Conservation (phyloP, 2,329 filamentous ascomycete species). For the Blastomyces percursus region DNA sequence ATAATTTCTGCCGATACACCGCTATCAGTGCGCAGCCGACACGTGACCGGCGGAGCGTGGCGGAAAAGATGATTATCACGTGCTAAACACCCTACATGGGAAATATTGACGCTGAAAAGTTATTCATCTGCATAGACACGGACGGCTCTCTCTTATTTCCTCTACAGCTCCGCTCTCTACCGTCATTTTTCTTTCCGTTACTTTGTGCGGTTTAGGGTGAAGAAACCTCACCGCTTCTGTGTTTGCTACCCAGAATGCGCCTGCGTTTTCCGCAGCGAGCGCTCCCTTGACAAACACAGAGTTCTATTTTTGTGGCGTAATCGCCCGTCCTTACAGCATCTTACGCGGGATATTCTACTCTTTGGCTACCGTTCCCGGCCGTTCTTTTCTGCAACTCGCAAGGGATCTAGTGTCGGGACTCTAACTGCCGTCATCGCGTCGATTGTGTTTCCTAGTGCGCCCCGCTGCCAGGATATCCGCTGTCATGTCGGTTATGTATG, state of each 20-base stretch:
- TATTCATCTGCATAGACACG: not conserved
- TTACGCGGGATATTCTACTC: not conserved
- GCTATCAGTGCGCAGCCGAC: not conserved
- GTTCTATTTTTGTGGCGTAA: not conserved
- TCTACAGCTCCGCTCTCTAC: not conserved
- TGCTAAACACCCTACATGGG: not conserved
- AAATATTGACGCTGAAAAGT: not conserved
- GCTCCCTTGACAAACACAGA: not conserved
- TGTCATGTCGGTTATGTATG: slow-evolving; percentile 40
- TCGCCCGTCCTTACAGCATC: not conserved
- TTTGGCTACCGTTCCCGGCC: not conserved
- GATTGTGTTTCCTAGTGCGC: not conserved
- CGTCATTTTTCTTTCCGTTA: not conserved
- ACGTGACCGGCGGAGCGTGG: slow-evolving; percentile 5
- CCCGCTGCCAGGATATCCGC: slow-evolving; percentile 19
- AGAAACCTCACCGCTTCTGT: not conserved
- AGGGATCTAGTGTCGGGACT: not conserved
- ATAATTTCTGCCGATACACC: slow-evolving; percentile 6
- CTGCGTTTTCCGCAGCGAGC: not conserved
- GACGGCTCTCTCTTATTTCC: not conserved
- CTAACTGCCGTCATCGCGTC: not conserved
- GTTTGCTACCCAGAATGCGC: slow-evolving; percentile 3
- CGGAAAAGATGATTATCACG: slow-evolving; percentile 2
- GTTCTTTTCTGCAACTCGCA: not conserved
- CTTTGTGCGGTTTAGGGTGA: not conserved